Evolutionary conservation across 2,329 filamentous ascomycete species (phyloP).

Genomic region (Cladophialophora bantiana): DNA sequence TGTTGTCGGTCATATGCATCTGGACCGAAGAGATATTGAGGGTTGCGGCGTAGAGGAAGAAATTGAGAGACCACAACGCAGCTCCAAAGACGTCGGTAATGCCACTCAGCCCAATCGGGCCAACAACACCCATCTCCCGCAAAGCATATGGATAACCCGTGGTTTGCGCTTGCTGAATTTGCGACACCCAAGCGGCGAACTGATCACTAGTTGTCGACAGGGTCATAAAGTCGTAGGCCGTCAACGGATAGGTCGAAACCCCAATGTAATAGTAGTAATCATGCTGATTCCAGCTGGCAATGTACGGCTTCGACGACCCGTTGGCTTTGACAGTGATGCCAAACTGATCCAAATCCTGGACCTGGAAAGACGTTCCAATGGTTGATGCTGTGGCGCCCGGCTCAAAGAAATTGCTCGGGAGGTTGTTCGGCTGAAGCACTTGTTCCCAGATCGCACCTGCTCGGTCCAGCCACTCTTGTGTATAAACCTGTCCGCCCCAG

Average conservation of each 20-base stretch:
- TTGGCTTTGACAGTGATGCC: constrained; percentile 50
- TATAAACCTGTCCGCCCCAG: constrained; percentile 56
- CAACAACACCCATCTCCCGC: constrained; percentile 60
- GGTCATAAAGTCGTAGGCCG: constrained; percentile 54
- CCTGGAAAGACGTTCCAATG: constrained; percentile 59
- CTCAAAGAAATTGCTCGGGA: constrained; percentile 57
- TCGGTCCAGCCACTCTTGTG: constrained; percentile 55
- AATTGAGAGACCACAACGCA: constrained; percentile 61
- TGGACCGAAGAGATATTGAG: constrained; percentile 57
- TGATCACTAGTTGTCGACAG: constrained; percentile 57
- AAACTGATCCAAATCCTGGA: constrained; percentile 50
- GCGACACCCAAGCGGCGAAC: constrained; percentile 55
- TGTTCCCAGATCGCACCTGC: constrained; percentile 54
- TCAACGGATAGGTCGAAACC: constrained; percentile 54
- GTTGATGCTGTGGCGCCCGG: constrained; percentile 58
- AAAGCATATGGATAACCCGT: constrained; percentile 58
- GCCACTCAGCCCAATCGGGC: constrained; percentile 56
- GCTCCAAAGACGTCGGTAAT: constrained; percentile 59
- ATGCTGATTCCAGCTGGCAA: constrained; percentile 60
- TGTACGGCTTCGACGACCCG: constrained; percentile 45
- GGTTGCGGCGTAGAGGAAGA: constrained; percentile 58
- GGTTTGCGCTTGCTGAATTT: constrained; percentile 51
- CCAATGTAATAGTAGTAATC: constrained; percentile 62
- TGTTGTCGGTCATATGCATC: constrained; percentile 64
- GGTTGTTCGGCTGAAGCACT: constrained; percentile 53